Evolutionary conservation across 352 stramenopile genomes (phyloP).

Genomic region (Phytophthora uliginosa): DNA sequence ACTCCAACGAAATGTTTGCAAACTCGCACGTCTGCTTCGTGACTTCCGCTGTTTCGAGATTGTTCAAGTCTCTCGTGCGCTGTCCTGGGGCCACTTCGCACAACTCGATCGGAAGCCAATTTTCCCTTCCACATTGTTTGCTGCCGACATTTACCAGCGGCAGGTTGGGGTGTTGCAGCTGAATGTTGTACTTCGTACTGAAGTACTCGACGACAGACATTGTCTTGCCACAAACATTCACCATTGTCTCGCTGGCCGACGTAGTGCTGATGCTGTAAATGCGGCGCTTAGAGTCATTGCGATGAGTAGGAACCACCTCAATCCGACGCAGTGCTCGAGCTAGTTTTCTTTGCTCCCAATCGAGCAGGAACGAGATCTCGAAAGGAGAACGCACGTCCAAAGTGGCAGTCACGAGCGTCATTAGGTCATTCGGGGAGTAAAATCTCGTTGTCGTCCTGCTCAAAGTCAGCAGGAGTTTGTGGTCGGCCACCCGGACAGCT

Average conservation of each 20-base stretch:
- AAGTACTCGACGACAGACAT: neutral
- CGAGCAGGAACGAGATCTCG: neutral
- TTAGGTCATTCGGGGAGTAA: neutral
- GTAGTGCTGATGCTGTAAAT: neutral
- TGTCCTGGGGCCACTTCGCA: neutral
- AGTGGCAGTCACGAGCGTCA: neutral
- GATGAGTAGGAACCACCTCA: neutral
- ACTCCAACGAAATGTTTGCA: neutral
- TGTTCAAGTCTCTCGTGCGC: neutral
- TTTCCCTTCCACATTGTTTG: neutral
- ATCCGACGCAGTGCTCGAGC: neutral
- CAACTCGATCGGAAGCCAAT: neutral
- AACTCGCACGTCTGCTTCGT: neutral
- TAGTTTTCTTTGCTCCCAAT: neutral
- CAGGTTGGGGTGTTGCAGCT: neutral
- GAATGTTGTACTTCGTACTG: neutral
- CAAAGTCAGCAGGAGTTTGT: neutral
- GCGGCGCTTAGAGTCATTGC: neutral
- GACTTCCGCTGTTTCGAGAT: neutral
- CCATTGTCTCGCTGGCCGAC: neutral
- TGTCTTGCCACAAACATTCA: neutral
- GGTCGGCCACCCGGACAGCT: neutral
- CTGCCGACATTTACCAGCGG: neutral
- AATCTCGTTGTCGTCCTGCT: neutral
- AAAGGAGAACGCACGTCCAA: neutral